A percentile compares a stretch with the other conserved stretches of the same genome.
phyloP scores from a whole-genome alignment of 23 red algal genomes.

The Gracilaria domingensis region DNA sequence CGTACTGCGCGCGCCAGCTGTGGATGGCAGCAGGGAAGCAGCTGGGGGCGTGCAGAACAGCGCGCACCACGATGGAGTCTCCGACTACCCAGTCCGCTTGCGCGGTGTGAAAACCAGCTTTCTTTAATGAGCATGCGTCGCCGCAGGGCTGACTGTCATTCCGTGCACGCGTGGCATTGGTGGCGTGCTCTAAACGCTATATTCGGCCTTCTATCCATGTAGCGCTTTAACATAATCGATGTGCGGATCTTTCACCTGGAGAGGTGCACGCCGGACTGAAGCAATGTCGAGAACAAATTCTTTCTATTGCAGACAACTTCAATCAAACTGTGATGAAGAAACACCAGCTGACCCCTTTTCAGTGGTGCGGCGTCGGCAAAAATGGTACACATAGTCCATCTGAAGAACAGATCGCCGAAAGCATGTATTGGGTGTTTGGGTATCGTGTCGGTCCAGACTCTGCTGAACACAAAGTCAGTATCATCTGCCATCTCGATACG shows the following conservation, averaged over 20 bases:
- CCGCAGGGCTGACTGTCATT: too few species aligned
- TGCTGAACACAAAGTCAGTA: slow-evolving; percentile 21
- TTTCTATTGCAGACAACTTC: neutral
- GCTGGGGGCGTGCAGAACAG: too few species aligned
- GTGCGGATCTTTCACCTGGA: slow-evolving; percentile 29
- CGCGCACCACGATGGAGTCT: too few species aligned
- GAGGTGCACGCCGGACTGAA: slow-evolving; percentile 9
- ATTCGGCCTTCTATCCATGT: too few species aligned
- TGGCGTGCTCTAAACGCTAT: too few species aligned
- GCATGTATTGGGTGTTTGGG: slow-evolving; percentile 42
- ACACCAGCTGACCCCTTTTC: slow-evolving; percentile 18
- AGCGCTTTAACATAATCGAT: too few species aligned
- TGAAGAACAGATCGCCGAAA: slow-evolving; percentile 1
- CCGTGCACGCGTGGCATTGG: too few species aligned
- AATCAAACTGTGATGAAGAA: slow-evolving; percentile 10
- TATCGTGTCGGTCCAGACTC: slow-evolving; percentile 45
- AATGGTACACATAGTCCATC: slow-evolving; percentile 14
- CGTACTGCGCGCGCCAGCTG: too few species aligned
- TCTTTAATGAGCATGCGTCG: too few species aligned
- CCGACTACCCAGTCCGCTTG: too few species aligned
- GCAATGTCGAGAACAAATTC: neutral
- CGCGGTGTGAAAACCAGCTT: too few species aligned
- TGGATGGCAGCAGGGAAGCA: too few species aligned
- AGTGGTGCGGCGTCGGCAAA: slow-evolving; percentile 22
- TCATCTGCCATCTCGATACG: slow-evolving; percentile 64